Evolutionary conservation across 116 monocot genomes (phyloP).

Genomic region (Iris pallida): DNA sequence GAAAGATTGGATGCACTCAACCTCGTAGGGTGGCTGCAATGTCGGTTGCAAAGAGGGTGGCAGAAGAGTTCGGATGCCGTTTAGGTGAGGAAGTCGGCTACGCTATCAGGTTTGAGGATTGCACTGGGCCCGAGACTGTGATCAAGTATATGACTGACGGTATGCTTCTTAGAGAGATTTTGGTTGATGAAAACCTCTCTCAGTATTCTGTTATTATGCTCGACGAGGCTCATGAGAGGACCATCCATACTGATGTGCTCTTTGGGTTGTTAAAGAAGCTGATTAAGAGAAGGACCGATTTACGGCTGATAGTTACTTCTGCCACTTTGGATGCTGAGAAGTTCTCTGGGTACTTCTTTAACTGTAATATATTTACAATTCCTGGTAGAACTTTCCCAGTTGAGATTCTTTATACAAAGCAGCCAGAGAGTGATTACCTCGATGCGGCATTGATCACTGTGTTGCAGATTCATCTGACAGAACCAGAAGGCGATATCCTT

Average conservation of each 20-base stretch:
- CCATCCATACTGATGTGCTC: conserved; percentile 86
- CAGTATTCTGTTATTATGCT: conserved; percentile 97
- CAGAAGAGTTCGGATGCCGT: conserved; percentile 89
- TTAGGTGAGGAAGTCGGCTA: conserved; percentile 91
- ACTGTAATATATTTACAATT: conserved; percentile 84
- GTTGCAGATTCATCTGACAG: conserved; percentile 82
- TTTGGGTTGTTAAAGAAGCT: conserved; percentile 83
- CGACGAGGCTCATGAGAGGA: conserved; percentile 98
- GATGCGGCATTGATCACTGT: conserved; percentile 85
- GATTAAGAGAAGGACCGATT: conserved; percentile 60
- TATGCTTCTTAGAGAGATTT: conserved; percentile 88
- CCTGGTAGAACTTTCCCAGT: conserved; percentile 89
- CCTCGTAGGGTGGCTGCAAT: conserved; percentile 95
- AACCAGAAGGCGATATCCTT: conserved; percentile 86
- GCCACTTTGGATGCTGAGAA: conserved; percentile 90
- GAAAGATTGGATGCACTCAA: conserved; percentile 95
- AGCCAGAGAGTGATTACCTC: conserved; percentile 84
- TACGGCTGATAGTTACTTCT: conserved; percentile 80
- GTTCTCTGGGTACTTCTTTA: conserved; percentile 89
- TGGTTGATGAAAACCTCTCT: conserved; percentile 86
- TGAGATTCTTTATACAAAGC: conserved; percentile 83
- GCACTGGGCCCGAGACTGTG: conserved; percentile 83
- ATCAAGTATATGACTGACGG: conserved; percentile 97
- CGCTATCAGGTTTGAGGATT: conserved; percentile 89
- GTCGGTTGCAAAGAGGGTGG: conserved; percentile 97